Evolutionary conservation across 2,329 filamentous ascomycete genomes (phyloP).

Genomic region (Paracoccidioides lutzii): DNA sequence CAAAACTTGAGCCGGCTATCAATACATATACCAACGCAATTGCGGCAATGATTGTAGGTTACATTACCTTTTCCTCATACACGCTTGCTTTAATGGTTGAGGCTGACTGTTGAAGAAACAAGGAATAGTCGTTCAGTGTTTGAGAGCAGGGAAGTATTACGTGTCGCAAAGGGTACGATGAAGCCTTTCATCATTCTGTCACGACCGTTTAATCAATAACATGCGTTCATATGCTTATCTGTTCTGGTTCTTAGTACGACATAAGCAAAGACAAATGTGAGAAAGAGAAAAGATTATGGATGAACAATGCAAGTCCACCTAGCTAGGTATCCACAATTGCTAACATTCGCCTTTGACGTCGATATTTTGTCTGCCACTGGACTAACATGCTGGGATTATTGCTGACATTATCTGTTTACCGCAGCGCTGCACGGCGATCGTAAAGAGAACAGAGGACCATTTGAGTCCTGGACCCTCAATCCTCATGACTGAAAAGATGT

Average conservation of each 20-base stretch:
- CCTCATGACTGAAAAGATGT: not conserved
- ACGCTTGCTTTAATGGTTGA: not conserved
- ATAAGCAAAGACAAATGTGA: slow-evolving; percentile 1
- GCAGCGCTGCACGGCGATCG: not conserved
- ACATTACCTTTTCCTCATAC: not conserved
- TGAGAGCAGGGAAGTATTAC: slow-evolving; percentile 1
- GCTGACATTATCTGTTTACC: not conserved
- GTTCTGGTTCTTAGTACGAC: not conserved
- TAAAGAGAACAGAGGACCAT: not conserved
- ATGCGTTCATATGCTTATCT: not conserved
- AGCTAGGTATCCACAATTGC: not conserved
- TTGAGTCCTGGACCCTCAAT: not conserved
- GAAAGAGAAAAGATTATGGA: not conserved
- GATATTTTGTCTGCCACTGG: not conserved
- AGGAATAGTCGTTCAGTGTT: not conserved
- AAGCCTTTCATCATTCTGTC: not conserved
- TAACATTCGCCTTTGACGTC: not conserved
- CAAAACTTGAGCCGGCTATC: not conserved
- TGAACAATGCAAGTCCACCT: not conserved
- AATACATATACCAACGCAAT: not conserved
- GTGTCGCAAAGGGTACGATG: not conserved
- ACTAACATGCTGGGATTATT: too few species aligned
- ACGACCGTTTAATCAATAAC: too few species aligned
- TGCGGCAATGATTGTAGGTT: slow-evolving; percentile 1
- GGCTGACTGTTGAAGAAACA: slow-evolving; percentile 5